Evolutionary conservation across 2,329 filamentous ascomycete genomes (phyloP), one percentile per base, ranked within the genome.

Genomic region (Aureobasidium pullulans): DNA sequence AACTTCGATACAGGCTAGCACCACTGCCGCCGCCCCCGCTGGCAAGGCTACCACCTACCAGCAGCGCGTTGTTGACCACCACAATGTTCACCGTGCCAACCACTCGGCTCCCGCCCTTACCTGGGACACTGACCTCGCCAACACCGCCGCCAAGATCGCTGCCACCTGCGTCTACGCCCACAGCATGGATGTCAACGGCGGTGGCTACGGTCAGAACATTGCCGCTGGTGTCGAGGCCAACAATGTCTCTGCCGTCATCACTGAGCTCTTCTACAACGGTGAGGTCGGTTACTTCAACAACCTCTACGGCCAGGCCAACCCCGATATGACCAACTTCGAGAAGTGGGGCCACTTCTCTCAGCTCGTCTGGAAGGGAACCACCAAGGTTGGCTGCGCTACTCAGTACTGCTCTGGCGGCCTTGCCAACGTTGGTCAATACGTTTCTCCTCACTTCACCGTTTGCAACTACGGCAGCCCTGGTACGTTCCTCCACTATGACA

Each of bases 161-260:
- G 68, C 80, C 32, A 79, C 71, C 36, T 96, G 91, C 73, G 77
- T 81, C 43, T 93, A 92, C 66, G 79, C 76, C 34, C 93, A 97
- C 74, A 81, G 92, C 72, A 83, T 83, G 86, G 71, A 76, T 29
- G 76, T 81, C 48, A 82, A 83, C 63, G 79, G 77, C 53, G 84
- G 84, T 59, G 79, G 81, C 46, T 95, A 94, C 70, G 94, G 94
- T 44, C 94, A 99, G 78, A 99, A 97, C 81, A 86, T 97, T 61
- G 93, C 89, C 69, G 85, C 86, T 62, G 79, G 86, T 65, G 79
- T 83, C 62, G 69, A 73, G 2, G 71, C 76, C n/a, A 74, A 72
- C 62, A 81, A 85, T 48, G 79, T 89, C 63, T 83, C 84, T 57
- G 78, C 81, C 64, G 84, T 87, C 65, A 85, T 93, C 70, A 89